Conservation (phyloP, 768 basidiomycete species). For the Tulasnella sp. region DNA sequence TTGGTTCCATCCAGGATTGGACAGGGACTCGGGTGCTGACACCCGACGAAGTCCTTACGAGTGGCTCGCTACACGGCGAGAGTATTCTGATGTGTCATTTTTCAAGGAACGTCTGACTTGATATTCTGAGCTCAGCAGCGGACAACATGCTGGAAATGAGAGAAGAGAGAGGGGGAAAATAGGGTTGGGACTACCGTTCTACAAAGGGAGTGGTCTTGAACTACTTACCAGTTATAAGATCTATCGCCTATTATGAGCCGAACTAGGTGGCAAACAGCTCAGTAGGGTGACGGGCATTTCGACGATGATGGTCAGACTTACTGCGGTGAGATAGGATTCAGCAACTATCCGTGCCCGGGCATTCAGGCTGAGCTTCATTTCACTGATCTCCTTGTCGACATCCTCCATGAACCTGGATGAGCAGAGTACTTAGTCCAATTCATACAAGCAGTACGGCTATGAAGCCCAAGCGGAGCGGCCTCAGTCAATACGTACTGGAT, state of each 20-base stretch:
- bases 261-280: background rate
- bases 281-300: background rate
- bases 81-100: background rate
- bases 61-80: background rate
- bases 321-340: slow-evolving; percentile 91
- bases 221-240: background rate
- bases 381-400: slow-evolving; percentile 98
- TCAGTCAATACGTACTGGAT: slow-evolving; percentile 65
- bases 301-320: slow-evolving; percentile 41
- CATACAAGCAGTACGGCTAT: slow-evolving; percentile 12
- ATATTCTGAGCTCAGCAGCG: background rate
- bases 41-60: too few species aligned
- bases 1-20: too few species aligned
- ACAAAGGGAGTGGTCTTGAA: background rate
- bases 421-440: slow-evolving; percentile 24
- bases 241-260: background rate
- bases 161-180: background rate
- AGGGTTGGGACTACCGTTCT: background rate
- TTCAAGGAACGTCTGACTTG: background rate
- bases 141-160: background rate
- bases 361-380: slow-evolving; percentile 97
- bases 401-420: slow-evolving; percentile 89
- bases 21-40: too few species aligned
- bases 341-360: slow-evolving; percentile 95
- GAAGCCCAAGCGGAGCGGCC: too few species aligned